Evolutionary conservation across 2,329 filamentous ascomycete species (phyloP), one percentile per base, ranked within the genome.

Genomic region (Aspergillus intermedius): DNA sequence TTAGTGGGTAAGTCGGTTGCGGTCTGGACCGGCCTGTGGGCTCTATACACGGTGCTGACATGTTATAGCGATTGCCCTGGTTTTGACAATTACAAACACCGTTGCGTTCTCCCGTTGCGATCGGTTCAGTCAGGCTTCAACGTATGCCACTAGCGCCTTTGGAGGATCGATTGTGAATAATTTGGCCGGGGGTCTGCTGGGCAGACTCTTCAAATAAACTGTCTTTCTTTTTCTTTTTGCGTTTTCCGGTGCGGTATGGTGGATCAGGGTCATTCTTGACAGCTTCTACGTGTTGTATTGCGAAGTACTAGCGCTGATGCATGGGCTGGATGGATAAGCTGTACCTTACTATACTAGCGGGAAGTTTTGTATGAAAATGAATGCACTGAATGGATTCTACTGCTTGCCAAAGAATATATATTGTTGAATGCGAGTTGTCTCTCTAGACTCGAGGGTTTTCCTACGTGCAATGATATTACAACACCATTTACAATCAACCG

Each of bases 91-190:
- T 51, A 77, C 74, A 28, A 77, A 77, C 53, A 77, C 74, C 1
- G 61, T 76, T 35, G 74, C 74, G 5, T 77, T 77, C 59, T 77
- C 74, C 7, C 66, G 74, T 15, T 77, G 74, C 51, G 74, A 77
- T 54, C 72, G 72, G 46, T 77, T 77, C 57, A 74, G 74, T 51
- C 74, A 84, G 57, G 82, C 82, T 9, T 80, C 78, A 34, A 79
- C 71, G 44, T 76, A 78, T 53, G 79, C 80, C 5, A 79, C 75
- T 41, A 74, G 72, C 37, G 79, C 79, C 4, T 68, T 82, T 46
- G 72, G 74, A 6, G 78, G 78, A 41, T 74, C 77, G 3, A 67
- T 81, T 48, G 76, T 77, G 48, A 74, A 74, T 56, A 80, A 75
- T 57, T 56, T 81, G 53, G 78, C 78, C 7, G 72, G 77, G 35